A percentile compares a stretch with the other conserved stretches of the same genome.
These are phyloP conservation scores for Boletus eberwhitei DNA, from an alignment of 768 basidiomycete genomes.

Conservation along the genomic window DNA sequence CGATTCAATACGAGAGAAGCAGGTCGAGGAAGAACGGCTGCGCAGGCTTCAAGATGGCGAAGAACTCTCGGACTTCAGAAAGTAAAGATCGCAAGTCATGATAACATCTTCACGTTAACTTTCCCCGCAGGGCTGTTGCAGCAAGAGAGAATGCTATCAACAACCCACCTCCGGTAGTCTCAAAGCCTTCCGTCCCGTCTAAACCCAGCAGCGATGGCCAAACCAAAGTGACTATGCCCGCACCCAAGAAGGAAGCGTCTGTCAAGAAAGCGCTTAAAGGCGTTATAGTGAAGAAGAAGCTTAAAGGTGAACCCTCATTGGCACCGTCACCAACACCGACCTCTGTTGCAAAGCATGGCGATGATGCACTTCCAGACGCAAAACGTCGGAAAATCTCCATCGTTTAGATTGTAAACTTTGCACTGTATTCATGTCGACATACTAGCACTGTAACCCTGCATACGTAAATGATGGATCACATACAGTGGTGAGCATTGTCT, in stretches of 20 bases:
- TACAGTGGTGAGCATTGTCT: constrained; percentile 5
- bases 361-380: constrained; percentile 37
- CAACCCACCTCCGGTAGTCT: constrained; percentile 34
- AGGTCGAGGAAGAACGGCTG: constrained; percentile 71
- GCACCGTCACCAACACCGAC: constrained; percentile 16
- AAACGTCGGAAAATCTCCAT: constrained; percentile 59
- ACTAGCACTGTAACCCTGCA: constrained; percentile 10
- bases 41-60: constrained; percentile 74
- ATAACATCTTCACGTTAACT: constrained; percentile 8
- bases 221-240: constrained; percentile 28
- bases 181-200: constrained; percentile 29
- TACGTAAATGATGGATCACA: constrained; percentile 1
- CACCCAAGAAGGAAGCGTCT: constrained; percentile 51
- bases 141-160: constrained; percentile 56
- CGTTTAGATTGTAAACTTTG: constrained; percentile 19
- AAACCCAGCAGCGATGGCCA: constrained; percentile 29
- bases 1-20: constrained; percentile 74
- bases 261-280: constrained; percentile 70
- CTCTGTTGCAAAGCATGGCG: constrained; percentile 19
- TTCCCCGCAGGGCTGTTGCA: constrained; percentile 56
- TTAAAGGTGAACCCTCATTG: constrained; percentile 37
- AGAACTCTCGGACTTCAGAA: constrained; percentile 74
- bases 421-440: constrained; percentile 12
- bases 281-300: constrained; percentile 75
- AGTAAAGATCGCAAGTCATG: constrained; percentile 43